Evolutionary conservation across 2,329 filamentous ascomycete species (phyloP).

Genomic region (Zalaria sp.): DNA sequence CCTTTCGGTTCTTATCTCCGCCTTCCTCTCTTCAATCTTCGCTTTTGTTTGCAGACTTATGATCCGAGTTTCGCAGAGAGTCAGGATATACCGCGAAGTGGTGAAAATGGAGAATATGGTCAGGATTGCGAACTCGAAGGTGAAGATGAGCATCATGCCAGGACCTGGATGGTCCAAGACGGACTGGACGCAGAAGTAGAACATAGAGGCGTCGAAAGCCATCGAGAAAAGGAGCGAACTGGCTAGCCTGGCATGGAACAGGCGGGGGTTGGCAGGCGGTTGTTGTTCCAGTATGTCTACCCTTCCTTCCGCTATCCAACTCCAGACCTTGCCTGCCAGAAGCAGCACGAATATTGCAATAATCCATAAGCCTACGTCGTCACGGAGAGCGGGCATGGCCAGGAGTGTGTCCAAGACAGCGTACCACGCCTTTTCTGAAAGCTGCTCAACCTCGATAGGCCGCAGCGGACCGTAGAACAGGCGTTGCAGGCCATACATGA

Average conservation of each 20-base stretch:
- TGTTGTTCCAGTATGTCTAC: slow-evolving; percentile 94
- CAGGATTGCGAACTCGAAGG: slow-evolving; percentile 90
- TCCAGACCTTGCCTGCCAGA: slow-evolving; percentile 91
- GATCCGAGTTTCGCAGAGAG: slow-evolving; percentile 63
- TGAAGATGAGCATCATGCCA: slow-evolving; percentile 99
- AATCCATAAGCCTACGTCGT: slow-evolving; percentile 89
- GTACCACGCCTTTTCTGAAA: slow-evolving; percentile 97
- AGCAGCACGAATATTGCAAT: slow-evolving; percentile 91
- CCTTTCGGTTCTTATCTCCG: slow-evolving; percentile 45
- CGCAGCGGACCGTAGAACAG: slow-evolving; percentile 83
- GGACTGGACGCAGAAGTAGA: slow-evolving; percentile 66
- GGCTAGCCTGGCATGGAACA: slow-evolving; percentile 76
- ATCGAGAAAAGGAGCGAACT: slow-evolving; percentile 68
- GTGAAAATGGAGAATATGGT: slow-evolving; percentile 70
- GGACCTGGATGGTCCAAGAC: slow-evolving; percentile 81
- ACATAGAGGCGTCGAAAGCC: slow-evolving; percentile 64
- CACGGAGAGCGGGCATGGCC: slow-evolving; percentile 95
- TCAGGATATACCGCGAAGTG: slow-evolving; percentile 61
- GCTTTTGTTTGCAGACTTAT: slow-evolving; percentile 58
- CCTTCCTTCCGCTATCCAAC: slow-evolving; percentile 91
- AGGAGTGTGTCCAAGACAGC: slow-evolving; percentile 92
- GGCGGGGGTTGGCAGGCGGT: slow-evolving; percentile 70
- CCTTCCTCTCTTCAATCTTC: slow-evolving; percentile 53
- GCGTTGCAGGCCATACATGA: slow-evolving; percentile 78
- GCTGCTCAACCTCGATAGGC: slow-evolving; percentile 87